A percentile compares a stretch with the other conserved stretches of the same genome.
These are phyloP conservation scores for Cladosporium sp. DNA, from an alignment of 2,329 filamentous ascomycete species.

Conservation along the genomic window DNA sequence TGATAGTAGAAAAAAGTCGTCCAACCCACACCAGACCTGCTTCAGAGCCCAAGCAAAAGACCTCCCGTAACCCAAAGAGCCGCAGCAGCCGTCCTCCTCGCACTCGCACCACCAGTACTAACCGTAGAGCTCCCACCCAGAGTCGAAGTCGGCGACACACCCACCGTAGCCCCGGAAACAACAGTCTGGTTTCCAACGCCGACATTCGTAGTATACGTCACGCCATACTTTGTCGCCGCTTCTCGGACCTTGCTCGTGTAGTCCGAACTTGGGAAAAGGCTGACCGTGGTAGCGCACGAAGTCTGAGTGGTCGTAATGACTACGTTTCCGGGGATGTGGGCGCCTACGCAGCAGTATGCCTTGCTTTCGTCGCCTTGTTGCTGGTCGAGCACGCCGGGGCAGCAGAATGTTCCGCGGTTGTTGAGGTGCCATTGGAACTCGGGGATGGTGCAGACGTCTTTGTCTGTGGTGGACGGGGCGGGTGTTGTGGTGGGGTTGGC, in stretches of 20 bases:
- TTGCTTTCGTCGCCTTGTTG: neutral
- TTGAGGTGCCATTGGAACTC: neutral
- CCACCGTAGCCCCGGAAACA: neutral
- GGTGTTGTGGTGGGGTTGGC: neutral
- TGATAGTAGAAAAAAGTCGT: too few species aligned
- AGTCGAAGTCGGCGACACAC: neutral
- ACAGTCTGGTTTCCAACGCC: neutral
- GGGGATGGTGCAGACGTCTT: neutral
- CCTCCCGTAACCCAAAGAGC: neutral
- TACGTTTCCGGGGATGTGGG: neutral
- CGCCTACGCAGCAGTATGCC: neutral
- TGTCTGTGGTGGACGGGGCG: neutral
- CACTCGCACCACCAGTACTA: neutral
- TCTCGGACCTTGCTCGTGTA: neutral
- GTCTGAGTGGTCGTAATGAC: neutral
- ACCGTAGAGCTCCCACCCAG: neutral
- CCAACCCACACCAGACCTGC: too few species aligned
- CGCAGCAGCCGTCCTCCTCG: neutral
- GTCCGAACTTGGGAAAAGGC: neutral
- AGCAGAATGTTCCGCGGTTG: neutral
- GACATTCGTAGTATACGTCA: neutral
- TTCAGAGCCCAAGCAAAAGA: neutral
- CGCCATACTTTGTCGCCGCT: neutral
- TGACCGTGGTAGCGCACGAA: neutral
- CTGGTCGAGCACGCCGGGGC: neutral